Conservation (phyloP, 257 asterid species). For the Capsicum baccatum region DNA sequence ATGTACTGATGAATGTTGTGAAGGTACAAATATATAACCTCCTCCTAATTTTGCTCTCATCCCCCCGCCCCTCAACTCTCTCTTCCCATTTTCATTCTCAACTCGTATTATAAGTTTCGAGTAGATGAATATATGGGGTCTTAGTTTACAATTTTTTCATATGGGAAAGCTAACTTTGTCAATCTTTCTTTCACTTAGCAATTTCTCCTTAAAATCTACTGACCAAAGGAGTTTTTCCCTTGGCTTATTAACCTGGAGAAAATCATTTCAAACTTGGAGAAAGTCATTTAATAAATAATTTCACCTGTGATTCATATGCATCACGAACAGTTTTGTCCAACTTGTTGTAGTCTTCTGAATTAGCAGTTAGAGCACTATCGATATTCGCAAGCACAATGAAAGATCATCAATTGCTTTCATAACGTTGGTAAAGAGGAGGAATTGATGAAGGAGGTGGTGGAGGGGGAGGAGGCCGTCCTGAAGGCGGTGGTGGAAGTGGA, state of each 20-base stretch:
- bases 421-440: no score
- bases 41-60: no score
- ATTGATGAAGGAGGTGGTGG: no score
- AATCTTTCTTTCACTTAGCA: neutral
- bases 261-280: neutral
- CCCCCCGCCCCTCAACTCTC: no score
- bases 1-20: neutral
- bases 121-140: conserved; percentile 13
- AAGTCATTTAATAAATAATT: conserved; percentile 25
- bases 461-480: no score
- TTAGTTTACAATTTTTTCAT: neutral
- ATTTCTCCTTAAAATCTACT: neutral
- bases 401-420: no score
- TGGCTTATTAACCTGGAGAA: neutral
- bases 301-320: conserved; percentile 77
- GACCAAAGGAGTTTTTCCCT: conserved; percentile 1
- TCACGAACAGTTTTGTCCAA: conserved; percentile 66
- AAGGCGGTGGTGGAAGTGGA: no score
- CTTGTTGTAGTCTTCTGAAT: conserved; percentile 73
- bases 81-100: no score
- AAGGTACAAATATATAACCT: no score
- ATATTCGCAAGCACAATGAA: conserved; percentile 63
- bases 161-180: neutral
- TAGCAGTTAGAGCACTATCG: conserved; percentile 90
- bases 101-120: neutral